Evolutionary conservation across 306 rosid genomes (phyloP), one percentile per base, ranked within the genome.

Genomic region (Citrullus mucosospermus): DNA sequence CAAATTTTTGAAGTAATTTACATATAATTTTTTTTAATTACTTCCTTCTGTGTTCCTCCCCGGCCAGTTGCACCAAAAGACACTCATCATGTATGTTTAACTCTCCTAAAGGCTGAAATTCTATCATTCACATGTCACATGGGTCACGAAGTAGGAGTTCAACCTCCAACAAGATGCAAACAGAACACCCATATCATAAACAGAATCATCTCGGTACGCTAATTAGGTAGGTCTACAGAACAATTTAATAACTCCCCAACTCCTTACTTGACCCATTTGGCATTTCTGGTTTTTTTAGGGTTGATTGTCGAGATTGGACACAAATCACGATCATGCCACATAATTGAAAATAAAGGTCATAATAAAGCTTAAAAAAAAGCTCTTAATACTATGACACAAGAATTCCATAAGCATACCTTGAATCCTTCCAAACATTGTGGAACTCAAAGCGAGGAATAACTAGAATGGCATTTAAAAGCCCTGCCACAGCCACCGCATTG

Each of bases 401-500:
- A 70, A 22, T 13, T 25, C 76, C 32, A 44, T 71, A 46, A 34
- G 75, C 81, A 82, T 81, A 91, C 99, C 98, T 95, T 50, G 88
- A 84, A 87, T 95, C 99, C 83, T 87, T 91, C 99, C 99, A 95
- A 69, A 95, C 93, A 57, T 79, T 95, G 82, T 92, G 92, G 85
- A 92, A 92, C 79, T 92, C 97, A 79, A 95, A 92, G 41, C 76
- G 91, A 77, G 99, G 99, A 79, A 95, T 84, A 76, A 95, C 93
- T 43, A 95, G 81, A 59, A 91, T 84, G 43, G 98, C 97, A 78
- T 95, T 95, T 82, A 95, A 77, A 66, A 95, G 88, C 80, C 97
- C 99, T 81, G 99, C 99, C 53, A 92, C 96, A 53, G 99, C 99
- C 78, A 92, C 97, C 6, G 97, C 99, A 82, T 95, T 92, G 85